Conservation (phyloP, 2,329 filamentous ascomycete species). For the Stachybotrys chartarum region DNA sequence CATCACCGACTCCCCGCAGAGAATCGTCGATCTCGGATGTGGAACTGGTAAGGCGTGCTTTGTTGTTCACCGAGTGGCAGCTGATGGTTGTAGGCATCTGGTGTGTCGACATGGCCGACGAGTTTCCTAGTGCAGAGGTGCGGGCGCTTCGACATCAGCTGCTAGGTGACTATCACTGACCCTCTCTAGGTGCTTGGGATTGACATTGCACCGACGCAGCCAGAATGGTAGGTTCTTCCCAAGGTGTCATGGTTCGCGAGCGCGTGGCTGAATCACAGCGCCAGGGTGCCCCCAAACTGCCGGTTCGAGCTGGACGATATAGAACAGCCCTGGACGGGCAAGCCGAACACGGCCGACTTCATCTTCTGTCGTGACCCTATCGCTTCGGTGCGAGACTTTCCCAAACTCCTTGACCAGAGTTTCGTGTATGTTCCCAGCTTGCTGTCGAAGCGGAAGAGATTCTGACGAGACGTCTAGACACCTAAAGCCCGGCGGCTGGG, state of each 20-base stretch:
- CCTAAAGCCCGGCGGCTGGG: slow-evolving; percentile 25
- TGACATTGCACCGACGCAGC: slow-evolving; percentile 16
- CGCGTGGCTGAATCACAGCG: not conserved
- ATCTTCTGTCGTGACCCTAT: slow-evolving; percentile 23
- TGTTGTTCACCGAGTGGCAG: not conserved
- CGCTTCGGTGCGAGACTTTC: slow-evolving; percentile 20
- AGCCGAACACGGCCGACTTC: slow-evolving; percentile 25
- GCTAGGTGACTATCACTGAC: not conserved
- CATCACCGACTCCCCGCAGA: slow-evolving; percentile 14
- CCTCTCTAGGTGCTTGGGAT: slow-evolving; percentile 13
- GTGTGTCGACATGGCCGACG: slow-evolving; percentile 32
- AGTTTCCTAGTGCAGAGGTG: slow-evolving; percentile 13
- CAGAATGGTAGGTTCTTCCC: slow-evolving; percentile 10
- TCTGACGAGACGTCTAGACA: slow-evolving; percentile 4
- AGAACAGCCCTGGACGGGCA: slow-evolving; percentile 27
- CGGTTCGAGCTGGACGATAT: slow-evolving; percentile 29
- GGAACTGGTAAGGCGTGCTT: slow-evolving; percentile 9
- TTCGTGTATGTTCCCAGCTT: slow-evolving; percentile 17
- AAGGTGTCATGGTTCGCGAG: not conserved
- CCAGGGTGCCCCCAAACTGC: slow-evolving; percentile 29
- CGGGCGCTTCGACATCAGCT: not conserved
- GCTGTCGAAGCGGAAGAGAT: not conserved
- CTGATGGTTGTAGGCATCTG: slow-evolving; percentile 17
- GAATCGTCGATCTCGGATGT: slow-evolving; percentile 19
- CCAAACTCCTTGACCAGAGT: slow-evolving; percentile 22